Base-by-base conservation (phyloP, 2,329 filamentous ascomycete genomes). In the Ascochyta pisi region DNA sequence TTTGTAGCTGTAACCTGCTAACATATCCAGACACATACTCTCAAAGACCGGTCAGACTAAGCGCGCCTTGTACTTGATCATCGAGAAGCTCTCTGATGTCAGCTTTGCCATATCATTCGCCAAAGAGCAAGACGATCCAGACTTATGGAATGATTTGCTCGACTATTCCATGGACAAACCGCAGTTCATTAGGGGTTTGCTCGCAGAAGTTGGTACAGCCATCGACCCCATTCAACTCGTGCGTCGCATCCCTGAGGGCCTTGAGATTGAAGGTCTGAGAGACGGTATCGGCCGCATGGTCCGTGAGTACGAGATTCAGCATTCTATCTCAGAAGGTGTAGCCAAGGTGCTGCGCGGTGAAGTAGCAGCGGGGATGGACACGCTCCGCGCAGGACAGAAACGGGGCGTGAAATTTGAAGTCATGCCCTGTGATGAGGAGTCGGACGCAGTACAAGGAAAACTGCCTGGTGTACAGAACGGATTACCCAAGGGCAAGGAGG, bases 151-250 rank as follows among this genome's bases (percentile, higher is more conserved):
- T 62, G 93, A 98, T 69, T 82, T 99, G 7, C 84, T 99, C 6
- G 87, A 94, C 65, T 98, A 98, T 75, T 94, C 90, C 58, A 98
- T 99, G 95, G 92, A 97, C 77, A 96, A 97, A 71, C 95, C 95
- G 0, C 86, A 86, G 37, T 99, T 99, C 77, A 98, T 99, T 64
- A 89, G 91, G 12, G 93, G 91, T 0, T 81, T 99, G 3, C 85
- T 99, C 0, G 92, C 96, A 68, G 92, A 98, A 77, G 94, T 96
- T 1, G 95, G 95, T 33, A 98, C 93, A 0, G 87, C 92, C 1
- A 95, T 99, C 68, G 89, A 98, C 68, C 95, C 95, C 0, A 94
- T 98, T 60, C 90, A 89, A 15, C 85, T 99, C 3, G 91, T 99
- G 6, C 84, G 90, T 13, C 86, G 93, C 5, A 99, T 99, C 26